These are phyloP conservation scores for Mycosphaerelloides madeirae DNA, from an alignment of 2,329 filamentous ascomycete species.

Conservation along the genomic window DNA sequence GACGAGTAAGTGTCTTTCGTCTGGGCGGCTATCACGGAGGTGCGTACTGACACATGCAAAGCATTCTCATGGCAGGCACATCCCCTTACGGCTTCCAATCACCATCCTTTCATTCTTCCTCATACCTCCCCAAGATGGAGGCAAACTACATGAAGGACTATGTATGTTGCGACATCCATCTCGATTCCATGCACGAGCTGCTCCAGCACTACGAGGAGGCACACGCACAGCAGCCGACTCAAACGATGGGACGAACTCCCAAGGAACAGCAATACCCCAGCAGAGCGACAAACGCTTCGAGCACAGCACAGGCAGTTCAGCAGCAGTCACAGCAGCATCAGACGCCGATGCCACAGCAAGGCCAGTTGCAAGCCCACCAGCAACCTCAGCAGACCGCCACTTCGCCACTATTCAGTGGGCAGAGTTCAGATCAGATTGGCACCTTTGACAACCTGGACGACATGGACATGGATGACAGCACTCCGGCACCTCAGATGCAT, in stretches of 20 bases:
- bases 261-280: slow-evolving; percentile 35
- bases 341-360: slow-evolving; percentile 17
- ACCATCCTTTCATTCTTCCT: slow-evolving; percentile 70
- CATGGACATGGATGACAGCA: slow-evolving; percentile 95
- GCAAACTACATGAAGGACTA: slow-evolving; percentile 98
- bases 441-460: slow-evolving; percentile 64
- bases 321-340: slow-evolving; percentile 30
- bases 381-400: slow-evolving; percentile 12
- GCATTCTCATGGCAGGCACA: slow-evolving; percentile 91
- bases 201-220: slow-evolving; percentile 95
- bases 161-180: slow-evolving; percentile 82
- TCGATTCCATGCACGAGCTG: slow-evolving; percentile 89
- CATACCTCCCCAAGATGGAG: slow-evolving; percentile 47
- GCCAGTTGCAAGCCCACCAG: slow-evolving; percentile 15
- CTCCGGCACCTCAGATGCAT: slow-evolving; percentile 51
- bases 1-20: slow-evolving; percentile 74
- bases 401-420: slow-evolving; percentile 31
- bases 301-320: slow-evolving; percentile 32
- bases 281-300: slow-evolving; percentile 31
- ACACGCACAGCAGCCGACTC: slow-evolving; percentile 61
- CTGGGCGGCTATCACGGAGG: slow-evolving; percentile 1
- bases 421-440: slow-evolving; percentile 29
- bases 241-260: slow-evolving; percentile 37
- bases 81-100: slow-evolving; percentile 85
- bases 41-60: slow-evolving; percentile 36